Base-by-base conservation (phyloP, 768 basidiomycete genomes). In the Punctularia strigosozonata region DNA sequence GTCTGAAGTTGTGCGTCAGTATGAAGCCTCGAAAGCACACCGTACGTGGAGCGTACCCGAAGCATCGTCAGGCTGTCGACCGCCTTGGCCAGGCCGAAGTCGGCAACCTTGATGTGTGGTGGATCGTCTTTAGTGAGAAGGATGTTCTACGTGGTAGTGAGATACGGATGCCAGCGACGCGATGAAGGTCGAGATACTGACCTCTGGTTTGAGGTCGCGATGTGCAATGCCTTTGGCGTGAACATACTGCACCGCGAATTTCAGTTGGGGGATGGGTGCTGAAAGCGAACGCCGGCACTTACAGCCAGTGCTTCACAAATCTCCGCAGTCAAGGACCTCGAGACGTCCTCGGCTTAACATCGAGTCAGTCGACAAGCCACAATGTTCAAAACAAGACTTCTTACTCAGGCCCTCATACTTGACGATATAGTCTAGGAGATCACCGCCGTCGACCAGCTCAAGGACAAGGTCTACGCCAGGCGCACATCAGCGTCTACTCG, bases 61-160 rank as follows among this genome's bases (percentile, higher is more conserved):
- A 89, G 60, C 71, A 83, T 80, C 0, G 84, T 88, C 47, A 75
- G 54, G 45, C 75, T 78, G 45, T 87, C 78, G 18, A 87, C 77
- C n/a, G 82, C 76, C 55, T 98, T 99, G 1, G 94, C 92, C 5
- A 97, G 73, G 3, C 94, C 94, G 53, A 95, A 99, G 57, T 97
- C 94, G 2, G 94, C 92, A 13, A 97, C 80, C 53, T 97, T 97
- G 48, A 87, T 76, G 1, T 62, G 57, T 0, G 83, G 83, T 0
- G 83, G 84, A 2, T 64, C 46, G 30, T 78, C 73, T 7, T 53
- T 63, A 1, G 89, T 91, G n/a, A 95, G 58, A 2, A 94, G 70
- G 5, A 92, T 76, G 48, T 94, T 92, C 80, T 86, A 50, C 1
- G 33, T 41, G 42, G 47, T 26, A 2, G 26, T 23, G 14, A 22